Conservation (phyloP, 345 rosid genomes). For the Heritiera fomes region DNA sequence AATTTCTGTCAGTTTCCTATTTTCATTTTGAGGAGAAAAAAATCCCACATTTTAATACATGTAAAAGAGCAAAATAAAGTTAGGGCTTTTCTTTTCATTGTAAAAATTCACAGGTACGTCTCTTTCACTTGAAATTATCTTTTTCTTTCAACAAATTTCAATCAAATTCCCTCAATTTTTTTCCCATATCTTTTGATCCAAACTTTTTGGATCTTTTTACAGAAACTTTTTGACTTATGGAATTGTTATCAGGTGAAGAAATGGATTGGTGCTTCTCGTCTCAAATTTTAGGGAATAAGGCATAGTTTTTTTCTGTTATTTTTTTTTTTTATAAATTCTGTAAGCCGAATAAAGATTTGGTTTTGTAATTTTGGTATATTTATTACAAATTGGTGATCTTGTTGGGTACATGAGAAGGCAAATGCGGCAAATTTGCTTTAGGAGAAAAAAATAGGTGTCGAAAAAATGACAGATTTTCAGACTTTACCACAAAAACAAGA, state of each 20-base stretch:
- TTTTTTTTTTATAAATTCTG: too few species aligned
- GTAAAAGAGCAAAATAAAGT: not conserved
- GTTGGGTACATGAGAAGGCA: not conserved
- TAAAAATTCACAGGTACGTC: slow-evolving; percentile 35
- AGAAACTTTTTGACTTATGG: not conserved
- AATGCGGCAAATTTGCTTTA: not conserved
- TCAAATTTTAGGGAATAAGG: not conserved
- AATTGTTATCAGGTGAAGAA: slow-evolving; percentile 38
- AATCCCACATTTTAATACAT: not conserved
- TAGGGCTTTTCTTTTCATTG: slow-evolving; percentile 17
- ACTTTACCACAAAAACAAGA: slow-evolving; percentile 74
- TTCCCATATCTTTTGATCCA: too few species aligned
- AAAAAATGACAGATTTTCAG: slow-evolving; percentile 73
- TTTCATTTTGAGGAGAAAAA: not conserved
- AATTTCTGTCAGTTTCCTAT: not conserved
- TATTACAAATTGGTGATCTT: not conserved
- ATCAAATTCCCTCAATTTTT: not conserved
- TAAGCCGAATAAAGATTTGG: slow-evolving; percentile 12
- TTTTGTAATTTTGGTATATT: slow-evolving; percentile 8
- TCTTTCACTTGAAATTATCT: slow-evolving; percentile 15
- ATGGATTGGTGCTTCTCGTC: slow-evolving; percentile 25
- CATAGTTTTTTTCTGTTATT: too few species aligned
- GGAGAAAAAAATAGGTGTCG: not conserved
- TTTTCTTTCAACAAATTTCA: not conserved
- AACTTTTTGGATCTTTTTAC: not conserved